Base-by-base conservation (phyloP, 2,329 filamentous ascomycete genomes). In the Sclerotinia sclerotiorum region DNA sequence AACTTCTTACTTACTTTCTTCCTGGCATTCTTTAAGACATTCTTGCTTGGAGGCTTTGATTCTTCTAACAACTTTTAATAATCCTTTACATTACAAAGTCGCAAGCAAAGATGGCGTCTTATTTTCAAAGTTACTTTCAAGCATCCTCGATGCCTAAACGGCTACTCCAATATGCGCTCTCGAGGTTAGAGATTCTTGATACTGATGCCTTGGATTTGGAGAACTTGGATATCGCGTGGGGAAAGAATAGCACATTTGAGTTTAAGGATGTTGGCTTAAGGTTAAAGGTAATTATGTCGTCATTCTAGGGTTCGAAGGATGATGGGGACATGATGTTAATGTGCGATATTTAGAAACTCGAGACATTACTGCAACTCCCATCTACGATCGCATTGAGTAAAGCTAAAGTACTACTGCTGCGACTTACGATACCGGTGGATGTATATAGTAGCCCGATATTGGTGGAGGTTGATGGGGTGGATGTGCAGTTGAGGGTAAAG, bases 151-250 rank as follows among this genome's bases (percentile, higher is more conserved):
- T 97, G 83, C 92, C 94, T 81, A 97, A 95, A 85, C 89, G 90
- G 79, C 85, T 98, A 75, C 85, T 98, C 72, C 90, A 92, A 73
- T 97, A 95, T 82, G 92, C 90, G 62, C 83, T 99, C 54, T 90
- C 90, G 32, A 88, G 90, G 69, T 84, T 97, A 69, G 93, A 97
- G 74, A 84, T 97, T 67, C 87, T 99, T 69, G 95, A 98, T 76
- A 91, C 92, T 68, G 90, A 96, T 77, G 89, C 91, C 17, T 82
- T 97, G 73, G 91, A 97, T 76, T 85, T 95, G 70, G 93, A 95
- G 72, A 92, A 93, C 73, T 81, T 98, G 71, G 93, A 96, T 74
- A 87, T 97, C 73, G 89, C 88, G 57, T 87, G 92, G 80, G 95
- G 95, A 46, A 89, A 90, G 78, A 89, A 90, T 73, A 95, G 90